These are phyloP conservation scores for Termitomyces sp. DNA, from an alignment of 768 basidiomycete species.

Conservation along the genomic window DNA sequence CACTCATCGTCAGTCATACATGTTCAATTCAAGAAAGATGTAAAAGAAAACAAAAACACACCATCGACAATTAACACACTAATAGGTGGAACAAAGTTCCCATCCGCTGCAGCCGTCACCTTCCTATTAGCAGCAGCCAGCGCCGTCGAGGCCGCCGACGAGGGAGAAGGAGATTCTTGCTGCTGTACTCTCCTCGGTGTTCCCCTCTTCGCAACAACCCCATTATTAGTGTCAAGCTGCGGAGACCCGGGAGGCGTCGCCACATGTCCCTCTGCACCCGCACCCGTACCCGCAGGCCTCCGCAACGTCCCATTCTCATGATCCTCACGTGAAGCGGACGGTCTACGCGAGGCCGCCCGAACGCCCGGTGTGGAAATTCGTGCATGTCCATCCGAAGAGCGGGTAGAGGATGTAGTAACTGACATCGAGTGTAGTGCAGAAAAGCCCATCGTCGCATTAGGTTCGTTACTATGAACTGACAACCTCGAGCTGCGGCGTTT, in stretches of 20 bases:
- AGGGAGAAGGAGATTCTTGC: slow-evolving; percentile 5
- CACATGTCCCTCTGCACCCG: slow-evolving; percentile 1
- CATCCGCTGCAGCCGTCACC: slow-evolving; percentile 47
- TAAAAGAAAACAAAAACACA: slow-evolving; percentile 32
- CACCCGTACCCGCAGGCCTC: neutral
- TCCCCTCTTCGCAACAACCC: neutral
- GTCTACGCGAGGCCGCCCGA: slow-evolving; percentile 5
- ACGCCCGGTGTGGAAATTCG: neutral
- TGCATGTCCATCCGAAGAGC: neutral
- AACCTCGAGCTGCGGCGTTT: slow-evolving; percentile 16
- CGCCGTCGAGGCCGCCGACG: slow-evolving; percentile 16
- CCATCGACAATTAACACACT: slow-evolving; percentile 98
- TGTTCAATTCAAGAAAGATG: slow-evolving; percentile 5
- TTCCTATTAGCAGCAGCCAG: slow-evolving; percentile 38
- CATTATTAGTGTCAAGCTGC: slow-evolving; percentile 3
- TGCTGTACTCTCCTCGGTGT: slow-evolving; percentile 5
- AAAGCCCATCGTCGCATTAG: slow-evolving; percentile 20
- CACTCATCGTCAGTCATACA: neutral
- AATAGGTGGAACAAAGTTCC: slow-evolving; percentile 89
- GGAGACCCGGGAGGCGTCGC: slow-evolving; percentile 12
- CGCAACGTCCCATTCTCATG: neutral
- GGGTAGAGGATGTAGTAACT: slow-evolving; percentile 13
- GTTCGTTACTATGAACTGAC: slow-evolving; percentile 17
- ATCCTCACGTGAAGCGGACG: slow-evolving; percentile 2
- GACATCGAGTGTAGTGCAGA: slow-evolving; percentile 27